Base-by-base conservation (phyloP, 2,329 filamentous ascomycete species). In the Gaeumannomyces sp. region DNA sequence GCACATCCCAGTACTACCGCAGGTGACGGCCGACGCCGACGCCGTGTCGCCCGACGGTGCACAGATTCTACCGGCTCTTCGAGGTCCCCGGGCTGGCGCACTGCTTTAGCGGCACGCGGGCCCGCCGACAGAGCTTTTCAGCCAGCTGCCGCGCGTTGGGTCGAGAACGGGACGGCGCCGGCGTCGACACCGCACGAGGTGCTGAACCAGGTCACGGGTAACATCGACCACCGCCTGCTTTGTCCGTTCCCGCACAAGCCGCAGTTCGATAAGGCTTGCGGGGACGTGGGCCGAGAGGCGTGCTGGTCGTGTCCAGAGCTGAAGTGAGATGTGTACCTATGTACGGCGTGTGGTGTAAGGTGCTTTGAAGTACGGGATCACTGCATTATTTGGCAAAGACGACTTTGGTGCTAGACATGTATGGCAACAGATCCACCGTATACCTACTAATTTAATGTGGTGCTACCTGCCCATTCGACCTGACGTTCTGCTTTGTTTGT, bases 211-310 rank as follows among this genome's bases (percentile, higher is more conserved):
- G 56, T 45, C 6, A 57, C 25, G 14, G 35, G 56, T 7, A 35
- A 25, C 2, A 45, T 64, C 16, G 29, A 60, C 61, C 74, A 74
- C 66, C 73, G 80, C 60, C 74, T 74, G 29, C 71, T 82, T 59
- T 83, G 81, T 70, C 72, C 72, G 57, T 75, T 68, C 61, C 71
- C 73, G 11, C 68, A 70, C 64, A 69, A 70, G 59, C 66, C 72
- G 68, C 73, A 25, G 70, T 78, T 59, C 28, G 27, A 59, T 11
- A 14, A 11, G 13, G 25, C 19, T 3, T 64, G 62, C 38, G 62
- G 62, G 10, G 35, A 60, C 8, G 27, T 25, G 8, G 62, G 25
- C 7, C 35, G n/a, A 27, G 57, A 59, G 31, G 62, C 14, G 7
- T 64, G 62, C 27, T 64, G 62, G 62, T 14, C 62, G 16, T 64